Evolutionary conservation across 352 stramenopile genomes (phyloP).

Genomic region (Phytophthora tubulina): DNA sequence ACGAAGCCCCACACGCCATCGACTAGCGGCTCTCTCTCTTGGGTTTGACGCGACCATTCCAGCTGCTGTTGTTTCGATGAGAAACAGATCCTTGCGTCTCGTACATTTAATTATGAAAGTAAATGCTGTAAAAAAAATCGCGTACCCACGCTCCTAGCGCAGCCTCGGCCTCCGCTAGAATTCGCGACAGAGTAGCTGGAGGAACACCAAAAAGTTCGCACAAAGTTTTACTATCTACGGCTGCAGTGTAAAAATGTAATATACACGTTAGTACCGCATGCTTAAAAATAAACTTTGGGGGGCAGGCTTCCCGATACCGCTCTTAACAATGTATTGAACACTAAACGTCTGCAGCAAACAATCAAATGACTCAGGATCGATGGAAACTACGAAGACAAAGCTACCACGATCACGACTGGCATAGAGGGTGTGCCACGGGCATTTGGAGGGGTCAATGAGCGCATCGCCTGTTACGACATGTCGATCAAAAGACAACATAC

Average conservation of each 20-base stretch:
- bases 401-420: not conserved
- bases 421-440: not conserved
- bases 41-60: not conserved
- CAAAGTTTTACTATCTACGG: not conserved
- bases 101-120: not conserved
- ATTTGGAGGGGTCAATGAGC: not conserved
- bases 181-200: not conserved
- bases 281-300: not conserved
- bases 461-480: not conserved
- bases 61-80: not conserved
- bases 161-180: not conserved
- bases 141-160: not conserved
- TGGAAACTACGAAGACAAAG: not conserved
- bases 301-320: not conserved
- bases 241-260: slow-evolving; percentile 1
- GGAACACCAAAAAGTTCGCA: not conserved
- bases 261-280: not conserved
- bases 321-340: not conserved
- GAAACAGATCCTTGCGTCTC: not conserved
- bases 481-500: not conserved
- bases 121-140: not conserved
- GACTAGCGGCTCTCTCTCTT: not conserved
- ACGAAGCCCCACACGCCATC: not conserved
- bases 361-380: not conserved
- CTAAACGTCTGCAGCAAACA: not conserved